These are phyloP conservation scores for Trichosporon asahii DNA, from an alignment of 1,284 basidiomycete genomes.

Conservation along the genomic window DNA sequence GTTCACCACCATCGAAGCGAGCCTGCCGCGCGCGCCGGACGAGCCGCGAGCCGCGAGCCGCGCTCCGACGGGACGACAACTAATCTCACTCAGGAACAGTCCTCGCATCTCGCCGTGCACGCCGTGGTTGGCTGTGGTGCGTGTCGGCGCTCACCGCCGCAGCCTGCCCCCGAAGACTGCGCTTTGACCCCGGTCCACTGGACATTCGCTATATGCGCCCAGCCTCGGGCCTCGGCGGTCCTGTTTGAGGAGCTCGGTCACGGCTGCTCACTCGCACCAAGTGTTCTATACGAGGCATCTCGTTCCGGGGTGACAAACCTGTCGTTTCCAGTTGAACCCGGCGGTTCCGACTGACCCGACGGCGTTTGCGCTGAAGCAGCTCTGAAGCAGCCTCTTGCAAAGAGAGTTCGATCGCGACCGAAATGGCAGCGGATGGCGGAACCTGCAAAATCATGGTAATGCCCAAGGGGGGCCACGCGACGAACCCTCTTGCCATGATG, in stretches of 20 bases:
- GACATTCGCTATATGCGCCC: not conserved
- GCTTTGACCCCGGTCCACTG: not conserved
- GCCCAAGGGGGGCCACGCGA: not conserved
- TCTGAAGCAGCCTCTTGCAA: too few relatives aligned
- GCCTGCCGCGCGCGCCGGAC: not conserved
- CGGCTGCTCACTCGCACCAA: not conserved
- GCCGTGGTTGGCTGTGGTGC: not conserved
- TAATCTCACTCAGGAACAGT: not conserved
- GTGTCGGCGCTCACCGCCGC: not conserved
- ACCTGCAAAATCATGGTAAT: too few relatives aligned
- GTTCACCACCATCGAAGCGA: not conserved
- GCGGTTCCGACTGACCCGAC: not conserved
- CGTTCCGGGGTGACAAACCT: not conserved
- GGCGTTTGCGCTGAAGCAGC: too few relatives aligned
- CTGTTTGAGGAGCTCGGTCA: not conserved
- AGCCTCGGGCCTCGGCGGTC: not conserved
- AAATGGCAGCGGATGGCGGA: slow-evolving; percentile 4
- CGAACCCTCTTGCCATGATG: not conserved
- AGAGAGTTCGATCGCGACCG: slow-evolving; percentile 1
- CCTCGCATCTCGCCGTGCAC: too few relatives aligned
- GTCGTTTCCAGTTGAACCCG: not conserved
- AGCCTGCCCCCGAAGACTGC: not conserved
- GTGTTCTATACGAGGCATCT: not conserved
- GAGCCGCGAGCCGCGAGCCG: too few relatives aligned
- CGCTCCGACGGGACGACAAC: not conserved